These are phyloP conservation scores for Calonectria fujianensis DNA, from an alignment of 2,329 filamentous ascomycete species.

Conservation along the genomic window DNA sequence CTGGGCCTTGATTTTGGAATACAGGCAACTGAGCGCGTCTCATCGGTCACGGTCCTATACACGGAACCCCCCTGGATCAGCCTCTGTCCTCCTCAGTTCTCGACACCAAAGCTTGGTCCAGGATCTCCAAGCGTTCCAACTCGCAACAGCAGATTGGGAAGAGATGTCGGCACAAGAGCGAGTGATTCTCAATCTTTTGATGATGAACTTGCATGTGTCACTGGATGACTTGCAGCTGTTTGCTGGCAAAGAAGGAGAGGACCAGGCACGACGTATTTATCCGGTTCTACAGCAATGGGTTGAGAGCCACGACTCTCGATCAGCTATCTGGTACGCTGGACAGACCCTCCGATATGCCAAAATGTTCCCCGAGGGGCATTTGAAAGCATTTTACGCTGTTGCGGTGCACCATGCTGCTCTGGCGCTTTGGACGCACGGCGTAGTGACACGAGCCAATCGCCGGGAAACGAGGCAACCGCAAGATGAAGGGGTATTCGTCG, in stretches of 20 bases:
- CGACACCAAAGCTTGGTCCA: constrained; percentile 79
- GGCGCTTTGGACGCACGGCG: constrained; percentile 81
- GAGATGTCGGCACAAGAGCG: constrained; percentile 68
- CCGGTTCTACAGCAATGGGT: constrained; percentile 76
- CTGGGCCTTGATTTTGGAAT: constrained; percentile 80
- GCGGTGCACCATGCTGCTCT: constrained; percentile 81
- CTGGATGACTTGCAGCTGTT: constrained; percentile 81
- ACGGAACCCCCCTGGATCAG: constrained; percentile 61
- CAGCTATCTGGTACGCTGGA: constrained; percentile 80
- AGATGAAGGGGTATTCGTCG: constrained; percentile 71
- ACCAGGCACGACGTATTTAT: constrained; percentile 77
- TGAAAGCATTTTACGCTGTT: constrained; percentile 81
- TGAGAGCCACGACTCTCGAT: constrained; percentile 71
- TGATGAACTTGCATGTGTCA: constrained; percentile 79
- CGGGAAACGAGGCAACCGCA: constrained; percentile 58
- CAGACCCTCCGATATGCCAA: constrained; percentile 79
- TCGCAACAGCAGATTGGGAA: constrained; percentile 64
- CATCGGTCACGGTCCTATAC: constrained; percentile 69
- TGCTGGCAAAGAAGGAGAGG: constrained; percentile 79
- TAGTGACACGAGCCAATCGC: constrained; percentile 68
- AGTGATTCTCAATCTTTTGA: constrained; percentile 71
- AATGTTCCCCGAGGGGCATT: constrained; percentile 69
- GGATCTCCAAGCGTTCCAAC: constrained; percentile 70
- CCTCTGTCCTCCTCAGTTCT: constrained; percentile 69
- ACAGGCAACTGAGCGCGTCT: constrained; percentile 75